A percentile compares a stretch with the other conserved stretches of the same genome.
These are phyloP conservation scores for Purpureocillium lavendulum DNA, from an alignment of 2,329 filamentous ascomycete species.

Conservation along the genomic window DNA sequence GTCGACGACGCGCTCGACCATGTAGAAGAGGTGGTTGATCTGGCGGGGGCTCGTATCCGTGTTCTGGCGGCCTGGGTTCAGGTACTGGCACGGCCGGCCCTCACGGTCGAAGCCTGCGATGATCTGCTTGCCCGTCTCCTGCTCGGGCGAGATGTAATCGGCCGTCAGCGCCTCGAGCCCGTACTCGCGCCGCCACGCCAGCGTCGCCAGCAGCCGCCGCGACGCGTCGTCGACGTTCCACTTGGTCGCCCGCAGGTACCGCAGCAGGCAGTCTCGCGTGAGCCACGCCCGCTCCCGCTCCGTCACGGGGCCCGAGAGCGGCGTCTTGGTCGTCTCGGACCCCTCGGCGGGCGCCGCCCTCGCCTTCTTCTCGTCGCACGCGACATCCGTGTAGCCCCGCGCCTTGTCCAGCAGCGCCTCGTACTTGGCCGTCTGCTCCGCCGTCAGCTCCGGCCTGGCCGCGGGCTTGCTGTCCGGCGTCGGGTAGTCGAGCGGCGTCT, in stretches of 20 bases:
- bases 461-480: constrained; percentile 48
- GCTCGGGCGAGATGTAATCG: constrained; percentile 87
- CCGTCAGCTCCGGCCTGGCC: constrained; percentile 51
- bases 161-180: constrained; percentile 70
- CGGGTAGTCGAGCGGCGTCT: constrained; percentile 52
- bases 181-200: constrained; percentile 87
- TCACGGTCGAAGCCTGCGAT: constrained; percentile 81
- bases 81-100: constrained; percentile 80
- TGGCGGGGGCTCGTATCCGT: constrained; percentile 80
- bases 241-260: constrained; percentile 89
- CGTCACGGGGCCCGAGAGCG: constrained; percentile 51
- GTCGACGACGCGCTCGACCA: constrained; percentile 85
- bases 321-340: constrained; percentile 39
- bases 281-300: constrained; percentile 84
- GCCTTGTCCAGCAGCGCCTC: constrained; percentile 63
- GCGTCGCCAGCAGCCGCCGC: constrained; percentile 70
- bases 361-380: constrained; percentile 34
- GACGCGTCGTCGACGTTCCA: constrained; percentile 72
- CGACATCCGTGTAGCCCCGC: constrained; percentile 60
- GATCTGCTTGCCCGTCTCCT: constrained; percentile 94
- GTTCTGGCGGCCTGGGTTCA: constrained; percentile 87
- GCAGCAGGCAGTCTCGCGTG: constrained; percentile 82
- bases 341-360: constrained; percentile 60
- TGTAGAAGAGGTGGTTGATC: constrained; percentile 89
- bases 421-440: constrained; percentile 79